phyloP scores from a whole-genome alignment of 306 rosid species.

The Fagus sylvatica region DNA sequence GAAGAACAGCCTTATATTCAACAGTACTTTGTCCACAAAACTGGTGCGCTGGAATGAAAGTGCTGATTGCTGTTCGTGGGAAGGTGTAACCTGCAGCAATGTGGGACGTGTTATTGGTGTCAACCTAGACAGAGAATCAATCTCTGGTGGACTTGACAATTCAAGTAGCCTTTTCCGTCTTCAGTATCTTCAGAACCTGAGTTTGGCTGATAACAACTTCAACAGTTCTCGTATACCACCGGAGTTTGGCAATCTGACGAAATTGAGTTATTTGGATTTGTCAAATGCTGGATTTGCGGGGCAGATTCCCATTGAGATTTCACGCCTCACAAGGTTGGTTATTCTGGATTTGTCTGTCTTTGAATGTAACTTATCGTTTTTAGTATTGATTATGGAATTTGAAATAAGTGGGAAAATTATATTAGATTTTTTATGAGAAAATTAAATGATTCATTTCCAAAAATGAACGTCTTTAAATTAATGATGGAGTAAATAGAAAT shows the following conservation, averaged over 20 bases:
- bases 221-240: background rate
- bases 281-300: constrained; percentile 32
- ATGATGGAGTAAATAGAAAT: too few relatives aligned
- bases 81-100: constrained; percentile 32
- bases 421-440: too few relatives aligned
- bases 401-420: too few relatives aligned
- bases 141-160: background rate
- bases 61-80: constrained; percentile 34
- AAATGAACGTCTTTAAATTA: too few relatives aligned
- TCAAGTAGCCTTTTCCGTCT: constrained; percentile 3
- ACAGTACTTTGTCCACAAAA: background rate
- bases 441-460: too few relatives aligned
- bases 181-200: background rate
- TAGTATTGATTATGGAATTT: too few relatives aligned
- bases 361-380: too few relatives aligned
- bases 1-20: background rate
- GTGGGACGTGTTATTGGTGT: constrained; percentile 2
- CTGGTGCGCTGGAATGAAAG: constrained; percentile 23
- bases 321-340: constrained; percentile 42
- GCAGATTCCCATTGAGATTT: constrained; percentile 44
- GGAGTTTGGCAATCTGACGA: constrained; percentile 23
- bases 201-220: constrained; percentile 1
- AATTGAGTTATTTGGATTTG: constrained; percentile 31
- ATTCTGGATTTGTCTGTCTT: too few relatives aligned
- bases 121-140: background rate